Evolutionary conservation across 306 rosid genomes (phyloP).

Genomic region (Lathyrus aphaca): DNA sequence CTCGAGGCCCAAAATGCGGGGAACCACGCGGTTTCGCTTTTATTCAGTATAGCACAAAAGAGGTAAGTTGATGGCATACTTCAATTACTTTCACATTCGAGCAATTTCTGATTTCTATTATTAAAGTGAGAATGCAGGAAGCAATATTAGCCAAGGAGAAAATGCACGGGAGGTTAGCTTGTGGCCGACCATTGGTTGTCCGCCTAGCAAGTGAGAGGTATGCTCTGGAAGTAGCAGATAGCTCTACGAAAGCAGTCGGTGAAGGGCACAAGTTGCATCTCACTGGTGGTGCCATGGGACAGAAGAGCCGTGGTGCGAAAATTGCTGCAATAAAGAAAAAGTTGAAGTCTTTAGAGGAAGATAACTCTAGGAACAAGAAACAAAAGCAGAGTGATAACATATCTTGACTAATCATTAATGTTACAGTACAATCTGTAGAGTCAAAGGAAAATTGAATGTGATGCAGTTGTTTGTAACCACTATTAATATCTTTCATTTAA

Average conservation of each 20-base stretch:
- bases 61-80: constrained; percentile 57
- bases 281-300: constrained; percentile 52
- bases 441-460: constrained; percentile 21
- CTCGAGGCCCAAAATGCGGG: constrained; percentile 86
- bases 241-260: constrained; percentile 43
- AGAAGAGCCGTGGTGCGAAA: constrained; percentile 69
- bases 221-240: constrained; percentile 48
- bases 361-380: constrained; percentile 64
- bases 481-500: not conserved
- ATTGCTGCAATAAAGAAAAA: constrained; percentile 97
- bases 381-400: constrained; percentile 61
- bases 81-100: constrained; percentile 8
- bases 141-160: constrained; percentile 94
- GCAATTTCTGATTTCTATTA: constrained; percentile 70
- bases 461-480: constrained; percentile 5
- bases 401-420: constrained; percentile 42
- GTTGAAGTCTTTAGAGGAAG: constrained; percentile 79
- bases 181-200: constrained; percentile 88
- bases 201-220: constrained; percentile 72
- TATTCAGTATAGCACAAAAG: constrained; percentile 73
- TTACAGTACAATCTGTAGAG: constrained; percentile 4
- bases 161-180: constrained; percentile 90
- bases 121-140: constrained; percentile 99
- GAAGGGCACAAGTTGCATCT: constrained; percentile 57
- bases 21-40: constrained; percentile 94